Evolutionary conservation across 2,329 filamentous ascomycete species (phyloP).

Genomic region (Daldinia sp.): DNA sequence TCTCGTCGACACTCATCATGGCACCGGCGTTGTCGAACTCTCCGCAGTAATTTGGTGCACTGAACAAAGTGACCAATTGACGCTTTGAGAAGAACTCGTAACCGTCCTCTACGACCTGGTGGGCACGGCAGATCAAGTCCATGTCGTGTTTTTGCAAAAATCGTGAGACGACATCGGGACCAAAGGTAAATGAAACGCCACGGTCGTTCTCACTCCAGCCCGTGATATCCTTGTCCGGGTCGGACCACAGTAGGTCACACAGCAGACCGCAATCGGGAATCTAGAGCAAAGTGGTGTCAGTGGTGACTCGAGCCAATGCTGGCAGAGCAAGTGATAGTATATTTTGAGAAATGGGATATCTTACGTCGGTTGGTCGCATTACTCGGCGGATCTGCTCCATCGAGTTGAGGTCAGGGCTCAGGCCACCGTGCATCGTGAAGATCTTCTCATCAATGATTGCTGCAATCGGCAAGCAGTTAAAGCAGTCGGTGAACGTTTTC

Average conservation of each 20-base stretch:
- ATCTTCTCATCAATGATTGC: conserved; percentile 99
- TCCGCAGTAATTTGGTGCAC: conserved; percentile 98
- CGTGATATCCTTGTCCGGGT: conserved; percentile 98
- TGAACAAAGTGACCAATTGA: conserved; percentile 96
- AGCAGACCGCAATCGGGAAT: conserved; percentile 98
- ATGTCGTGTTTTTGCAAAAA: conserved; percentile 99
- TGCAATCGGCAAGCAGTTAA: conserved; percentile 98
- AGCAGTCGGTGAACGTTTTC: conserved; percentile 99
- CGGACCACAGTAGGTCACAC: conserved; percentile 98
- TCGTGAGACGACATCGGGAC: conserved; percentile 94
- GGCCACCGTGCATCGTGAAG: conserved; percentile 98
- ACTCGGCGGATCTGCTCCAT: conserved; percentile 99
- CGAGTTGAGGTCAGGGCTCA: conserved; percentile 97
- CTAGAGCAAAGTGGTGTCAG: conserved; percentile 62
- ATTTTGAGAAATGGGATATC: conserved; percentile 51
- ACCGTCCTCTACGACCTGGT: conserved; percentile 98
- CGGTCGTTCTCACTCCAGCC: conserved; percentile 99
- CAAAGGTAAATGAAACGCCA: conserved; percentile 98
- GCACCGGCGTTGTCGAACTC: conserved; percentile 99
- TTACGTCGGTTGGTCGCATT: conserved; percentile 98
- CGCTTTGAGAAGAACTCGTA: conserved; percentile 99
- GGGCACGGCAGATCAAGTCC: conserved; percentile 98
- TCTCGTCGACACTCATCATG: conserved; percentile 99
- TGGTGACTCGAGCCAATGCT: conserved; percentile 50
- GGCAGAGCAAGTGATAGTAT: conserved; percentile 33